Percentiles rank a stretch among this genome's conserved stretches.
Evolutionary conservation across 768 basidiomycete species (phyloP).

Genomic region (Naematelia aurantialba): DNA sequence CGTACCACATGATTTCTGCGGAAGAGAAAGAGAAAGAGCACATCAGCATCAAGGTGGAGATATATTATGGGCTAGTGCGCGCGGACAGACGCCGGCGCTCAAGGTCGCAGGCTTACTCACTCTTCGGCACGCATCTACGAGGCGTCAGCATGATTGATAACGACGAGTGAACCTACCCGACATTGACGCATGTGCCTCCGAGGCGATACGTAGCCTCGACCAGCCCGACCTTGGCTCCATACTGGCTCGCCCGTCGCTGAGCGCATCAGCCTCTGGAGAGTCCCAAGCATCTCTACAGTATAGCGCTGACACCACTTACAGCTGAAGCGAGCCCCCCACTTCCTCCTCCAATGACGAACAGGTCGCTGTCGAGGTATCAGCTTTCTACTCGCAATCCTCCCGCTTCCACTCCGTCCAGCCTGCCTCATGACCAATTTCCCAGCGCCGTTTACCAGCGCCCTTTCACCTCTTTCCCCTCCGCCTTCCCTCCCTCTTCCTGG

Average conservation of each 20-base stretch:
- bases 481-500: not conserved
- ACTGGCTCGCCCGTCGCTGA: constrained; percentile 82
- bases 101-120: too few species aligned
- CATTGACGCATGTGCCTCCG: constrained; percentile 97
- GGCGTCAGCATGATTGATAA: constrained; percentile 6
- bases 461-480: too few species aligned
- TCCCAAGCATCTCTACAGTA: not conserved
- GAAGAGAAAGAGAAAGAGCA: not conserved
- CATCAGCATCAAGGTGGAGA: too few species aligned
- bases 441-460: not conserved
- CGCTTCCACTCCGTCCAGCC: not conserved
- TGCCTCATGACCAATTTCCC: not conserved
- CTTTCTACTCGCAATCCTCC: constrained; percentile 57
- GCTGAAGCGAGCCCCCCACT: constrained; percentile 87
- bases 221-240: constrained; percentile 89
- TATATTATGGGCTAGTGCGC: too few species aligned
- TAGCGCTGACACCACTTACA: constrained; percentile 55
- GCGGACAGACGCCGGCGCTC: too few species aligned
- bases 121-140: constrained; percentile 93
- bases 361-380: constrained; percentile 55
- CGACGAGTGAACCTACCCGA: constrained; percentile 59
- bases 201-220: constrained; percentile 70
- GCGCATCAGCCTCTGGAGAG: not conserved
- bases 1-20: constrained; percentile 92
- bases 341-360: constrained; percentile 86